These are phyloP conservation scores for Sphagnum fallax DNA, from an alignment of 228 moss, liverwort and hornwort species.

Conservation along the genomic window DNA sequence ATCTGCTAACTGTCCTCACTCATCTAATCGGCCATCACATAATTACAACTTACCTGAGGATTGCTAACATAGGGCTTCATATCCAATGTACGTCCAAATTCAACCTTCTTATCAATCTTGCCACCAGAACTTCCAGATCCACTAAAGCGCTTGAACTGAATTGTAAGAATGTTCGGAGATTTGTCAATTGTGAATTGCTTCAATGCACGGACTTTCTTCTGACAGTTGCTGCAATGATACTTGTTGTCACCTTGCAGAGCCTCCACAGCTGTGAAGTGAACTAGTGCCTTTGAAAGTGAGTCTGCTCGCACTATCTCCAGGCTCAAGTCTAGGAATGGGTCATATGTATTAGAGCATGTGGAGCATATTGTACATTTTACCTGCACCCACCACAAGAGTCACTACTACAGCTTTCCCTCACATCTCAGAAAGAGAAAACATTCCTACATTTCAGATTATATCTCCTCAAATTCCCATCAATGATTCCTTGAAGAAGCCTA, in stretches of 20 bases:
- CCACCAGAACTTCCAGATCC: conserved; percentile 69
- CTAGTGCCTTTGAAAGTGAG: conserved; percentile 78
- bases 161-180: conserved; percentile 78
- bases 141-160: conserved; percentile 94
- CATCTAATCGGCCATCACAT: neutral
- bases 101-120: conserved; percentile 96
- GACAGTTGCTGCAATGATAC: conserved; percentile 76
- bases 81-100: conserved; percentile 82
- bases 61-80: conserved; percentile 88
- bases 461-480: neutral
- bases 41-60: conserved; percentile 37
- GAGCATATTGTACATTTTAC: conserved; percentile 87
- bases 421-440: neutral
- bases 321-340: conserved; percentile 86
- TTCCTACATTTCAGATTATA: neutral
- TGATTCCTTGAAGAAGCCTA: neutral
- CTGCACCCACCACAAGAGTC: conserved; percentile 25
- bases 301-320: conserved; percentile 89
- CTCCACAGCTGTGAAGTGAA: conserved; percentile 91
- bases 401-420: neutral
- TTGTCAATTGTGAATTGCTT: conserved; percentile 90
- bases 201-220: conserved; percentile 82
- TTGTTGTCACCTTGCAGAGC: conserved; percentile 92
- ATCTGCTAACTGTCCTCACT: no score
- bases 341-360: conserved; percentile 87